These are phyloP conservation scores for Boletus reticuloceps DNA, from an alignment of 768 basidiomycete species.

Conservation along the genomic window DNA sequence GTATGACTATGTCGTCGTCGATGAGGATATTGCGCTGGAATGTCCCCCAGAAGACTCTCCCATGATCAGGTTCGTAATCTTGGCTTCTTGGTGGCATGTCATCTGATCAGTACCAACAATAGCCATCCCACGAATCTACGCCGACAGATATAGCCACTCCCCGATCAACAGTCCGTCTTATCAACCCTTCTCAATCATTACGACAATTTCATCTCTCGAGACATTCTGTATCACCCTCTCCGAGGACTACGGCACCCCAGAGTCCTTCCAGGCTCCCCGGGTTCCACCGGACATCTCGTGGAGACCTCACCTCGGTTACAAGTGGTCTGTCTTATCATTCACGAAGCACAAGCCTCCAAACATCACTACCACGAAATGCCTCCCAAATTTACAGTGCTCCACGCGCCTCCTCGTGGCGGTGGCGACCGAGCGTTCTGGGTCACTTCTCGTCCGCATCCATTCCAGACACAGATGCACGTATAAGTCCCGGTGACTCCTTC, in stretches of 20 bases:
- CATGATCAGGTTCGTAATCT: conserved; percentile 28
- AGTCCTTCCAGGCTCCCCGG: conserved; percentile 43
- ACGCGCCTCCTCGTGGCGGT: conserved; percentile 38
- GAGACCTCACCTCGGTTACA: conserved; percentile 26
- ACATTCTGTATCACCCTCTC: conserved; percentile 40
- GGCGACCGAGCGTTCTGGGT: conserved; percentile 65
- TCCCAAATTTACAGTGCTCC: conserved; percentile 5
- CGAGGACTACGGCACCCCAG: conserved; percentile 33
- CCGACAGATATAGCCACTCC: conserved; percentile 26
- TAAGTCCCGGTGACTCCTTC: conserved; percentile 40
- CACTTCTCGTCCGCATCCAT: conserved; percentile 55
- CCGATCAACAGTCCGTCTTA: conserved; percentile 34
- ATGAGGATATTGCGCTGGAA: conserved; percentile 30
- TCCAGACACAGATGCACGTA: conserved; percentile 42
- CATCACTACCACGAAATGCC: conserved; percentile 30
- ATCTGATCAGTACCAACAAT: conserved; percentile 14
- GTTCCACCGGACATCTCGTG: conserved; percentile 36
- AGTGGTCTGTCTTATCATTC: conserved; percentile 38
- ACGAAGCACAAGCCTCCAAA: conserved; percentile 50
- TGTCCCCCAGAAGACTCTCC: conserved; percentile 17
- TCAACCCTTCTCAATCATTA: conserved; percentile 38
- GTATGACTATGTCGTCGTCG: conserved; percentile 43
- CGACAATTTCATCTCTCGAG: conserved; percentile 44
- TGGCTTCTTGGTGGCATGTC: conserved; percentile 17
- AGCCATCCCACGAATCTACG: conserved; percentile 23